Percentiles rank a stretch among this genome's conserved stretches.
Conservation (phyloP, 2,329 filamentous ascomycete genomes). For the Penicillium occitanis region DNA sequence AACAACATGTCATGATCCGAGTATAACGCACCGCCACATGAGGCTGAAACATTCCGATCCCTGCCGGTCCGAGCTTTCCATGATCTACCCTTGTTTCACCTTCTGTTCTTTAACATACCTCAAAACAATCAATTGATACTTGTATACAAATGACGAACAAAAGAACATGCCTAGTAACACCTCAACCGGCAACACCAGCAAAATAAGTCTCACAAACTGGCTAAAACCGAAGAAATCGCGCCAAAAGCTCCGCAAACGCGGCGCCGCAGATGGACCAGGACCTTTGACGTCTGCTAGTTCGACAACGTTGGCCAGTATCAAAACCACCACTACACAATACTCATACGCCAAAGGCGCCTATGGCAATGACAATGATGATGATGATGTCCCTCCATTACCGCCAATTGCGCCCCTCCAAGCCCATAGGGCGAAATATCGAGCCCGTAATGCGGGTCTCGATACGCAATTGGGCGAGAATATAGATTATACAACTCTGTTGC, state of each 20-base stretch:
- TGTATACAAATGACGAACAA: background rate
- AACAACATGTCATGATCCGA: background rate
- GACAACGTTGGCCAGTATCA: constrained; percentile 18
- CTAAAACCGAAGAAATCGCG: constrained; percentile 23
- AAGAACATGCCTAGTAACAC: constrained; percentile 15
- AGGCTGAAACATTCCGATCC: constrained; percentile 13
- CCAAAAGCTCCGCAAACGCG: constrained; percentile 22
- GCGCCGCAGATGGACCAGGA: background rate
- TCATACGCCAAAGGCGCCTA: constrained; percentile 1
- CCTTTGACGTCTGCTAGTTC: constrained; percentile 19
- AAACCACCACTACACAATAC: constrained; percentile 8
- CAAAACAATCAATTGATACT: background rate
- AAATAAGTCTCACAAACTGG: constrained; percentile 20
- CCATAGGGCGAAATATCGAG: constrained; percentile 37
- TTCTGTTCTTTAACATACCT: background rate
- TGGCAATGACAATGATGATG: background rate
- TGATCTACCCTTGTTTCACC: constrained; percentile 1
- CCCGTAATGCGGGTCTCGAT: constrained; percentile 31
- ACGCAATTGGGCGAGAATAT: constrained; percentile 38
- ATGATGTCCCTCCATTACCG: constrained; percentile 14
- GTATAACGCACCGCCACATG: constrained; percentile 12
- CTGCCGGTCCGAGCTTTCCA: constrained; percentile 8
- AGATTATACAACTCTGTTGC: constrained; percentile 40
- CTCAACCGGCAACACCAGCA: background rate
- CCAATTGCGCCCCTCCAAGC: constrained; percentile 35